Evolutionary conservation across 768 basidiomycete genomes (phyloP).

Genomic region (Termitomyces titanicus): DNA sequence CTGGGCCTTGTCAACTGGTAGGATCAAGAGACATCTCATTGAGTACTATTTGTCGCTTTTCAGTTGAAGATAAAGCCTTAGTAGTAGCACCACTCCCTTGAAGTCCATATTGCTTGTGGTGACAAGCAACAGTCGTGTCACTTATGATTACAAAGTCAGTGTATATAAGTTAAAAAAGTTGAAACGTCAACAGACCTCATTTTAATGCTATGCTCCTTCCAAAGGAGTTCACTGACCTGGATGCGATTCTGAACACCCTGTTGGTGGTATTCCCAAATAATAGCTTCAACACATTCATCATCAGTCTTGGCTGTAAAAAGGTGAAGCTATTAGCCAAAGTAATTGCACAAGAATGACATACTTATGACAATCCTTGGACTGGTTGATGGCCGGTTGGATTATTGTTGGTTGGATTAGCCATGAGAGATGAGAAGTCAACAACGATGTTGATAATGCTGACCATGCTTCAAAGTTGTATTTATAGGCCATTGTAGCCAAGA

Average conservation of each 20-base stretch:
- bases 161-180: no score
- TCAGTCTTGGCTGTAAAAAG: not conserved
- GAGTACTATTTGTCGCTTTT: not conserved
- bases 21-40: not conserved
- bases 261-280: not conserved
- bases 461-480: not conserved
- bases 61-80: not conserved
- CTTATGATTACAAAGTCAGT: not conserved
- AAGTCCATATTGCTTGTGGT: not conserved
- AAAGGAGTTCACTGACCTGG: not conserved
- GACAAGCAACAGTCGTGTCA: not conserved
- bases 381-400: not conserved
- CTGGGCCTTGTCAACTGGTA: not conserved
- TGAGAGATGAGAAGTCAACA: not conserved
- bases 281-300: not conserved
- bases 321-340: not conserved
- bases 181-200: not conserved
- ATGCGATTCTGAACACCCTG: not conserved
- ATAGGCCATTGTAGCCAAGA: not conserved
- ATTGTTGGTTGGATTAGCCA: not conserved
- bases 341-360: not conserved
- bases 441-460: not conserved
- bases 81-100: not conserved
- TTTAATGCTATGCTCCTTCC: not conserved
- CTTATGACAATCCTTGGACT: not conserved